Conservation (phyloP, 495 filamentous ascomycete genomes). For the Penicillium roqueforti region DNA sequence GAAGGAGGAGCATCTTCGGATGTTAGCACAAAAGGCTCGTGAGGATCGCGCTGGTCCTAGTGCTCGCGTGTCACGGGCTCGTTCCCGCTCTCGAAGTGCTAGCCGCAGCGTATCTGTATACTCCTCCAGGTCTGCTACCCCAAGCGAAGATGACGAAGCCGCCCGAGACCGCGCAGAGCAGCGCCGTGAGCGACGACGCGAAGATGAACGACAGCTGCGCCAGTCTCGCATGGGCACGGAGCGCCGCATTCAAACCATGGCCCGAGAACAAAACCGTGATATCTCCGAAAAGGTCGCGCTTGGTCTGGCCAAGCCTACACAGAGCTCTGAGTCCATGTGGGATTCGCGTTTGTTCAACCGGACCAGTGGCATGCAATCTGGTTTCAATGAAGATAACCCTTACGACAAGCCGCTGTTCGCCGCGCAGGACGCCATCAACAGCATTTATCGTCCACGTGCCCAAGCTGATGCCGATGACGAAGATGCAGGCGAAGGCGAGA, state of each 20-base stretch:
- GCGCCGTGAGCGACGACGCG: slow-evolving; percentile 71
- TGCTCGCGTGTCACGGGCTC: slow-evolving; percentile 47
- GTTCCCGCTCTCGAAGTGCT: slow-evolving; percentile 43
- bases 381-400: slow-evolving; percentile 96
- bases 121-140: slow-evolving; percentile 51
- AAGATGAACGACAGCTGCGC: slow-evolving; percentile 83
- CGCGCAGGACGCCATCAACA: slow-evolving; percentile 90
- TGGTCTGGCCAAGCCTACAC: slow-evolving; percentile 90
- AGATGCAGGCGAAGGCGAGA: slow-evolving; percentile 75
- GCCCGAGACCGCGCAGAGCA: slow-evolving; percentile 69
- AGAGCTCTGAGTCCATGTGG: slow-evolving; percentile 88
- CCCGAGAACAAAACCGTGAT: slow-evolving; percentile 92
- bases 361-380: slow-evolving; percentile 77
- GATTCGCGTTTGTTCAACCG: slow-evolving; percentile 96
- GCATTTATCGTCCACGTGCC: slow-evolving; percentile 83
- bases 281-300: slow-evolving; percentile 97
- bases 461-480: slow-evolving; percentile 67
- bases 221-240: slow-evolving; percentile 96
- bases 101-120: slow-evolving; percentile 55
- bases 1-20: slow-evolving; percentile 89
- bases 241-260: slow-evolving; percentile 81
- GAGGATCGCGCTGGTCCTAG: slow-evolving; percentile 63
- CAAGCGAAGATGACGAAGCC: slow-evolving; percentile 62
- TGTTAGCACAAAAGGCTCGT: slow-evolving; percentile 85
- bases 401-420: slow-evolving; percentile 98